Evolutionary conservation across 2,329 filamentous ascomycete species (phyloP), one percentile per base, ranked within the genome.

Genomic region (Colletotrichum godetiae): DNA sequence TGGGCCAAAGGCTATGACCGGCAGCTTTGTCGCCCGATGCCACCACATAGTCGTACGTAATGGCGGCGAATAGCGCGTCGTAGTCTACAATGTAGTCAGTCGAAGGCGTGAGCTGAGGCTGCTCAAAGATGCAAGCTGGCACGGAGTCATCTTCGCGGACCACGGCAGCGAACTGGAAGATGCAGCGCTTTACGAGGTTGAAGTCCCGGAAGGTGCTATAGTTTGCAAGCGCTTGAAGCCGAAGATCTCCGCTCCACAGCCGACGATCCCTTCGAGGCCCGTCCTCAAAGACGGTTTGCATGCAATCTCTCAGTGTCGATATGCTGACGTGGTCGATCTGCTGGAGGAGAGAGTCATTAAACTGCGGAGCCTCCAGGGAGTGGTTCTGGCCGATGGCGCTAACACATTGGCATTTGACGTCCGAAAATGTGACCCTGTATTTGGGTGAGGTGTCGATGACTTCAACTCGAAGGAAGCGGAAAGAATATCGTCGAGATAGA

Each of bases 211-310:
- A 79, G 1, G 82, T 83, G 62, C 77, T 79, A 69, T 83, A 83
- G 68, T 83, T 82, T 6, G 81, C 79, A 19, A 82, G 74, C 1
- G 81, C 81, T 63, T 83, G 81, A 13, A 83, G 78, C 15, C 81
- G 77, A 5, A 83, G 68, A 59, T 83, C 82, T 0, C 81, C 82
- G n/a, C 80, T 76, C 82, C 82, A 83, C 11, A 83, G 72, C 19
- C 82, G 76, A n/a, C 81, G 75, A 65, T 83, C 82, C 35, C 82
- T 76, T n/a, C 82, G 74, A 12, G 81, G 82, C 1, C 82, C 81
- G 35, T 83, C 82, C 68, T 83, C 82, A 67, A 82, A 83, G 19
- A 83, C 81, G 13, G 81, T 81, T 68, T 82, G 81, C 82, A 83
- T 82, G 68, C 82, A 83, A 67, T 82, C 79, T n/a, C 81, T 73